Base-by-base conservation (phyloP, 306 rosid genomes). In the Cajanus cajan region DNA sequence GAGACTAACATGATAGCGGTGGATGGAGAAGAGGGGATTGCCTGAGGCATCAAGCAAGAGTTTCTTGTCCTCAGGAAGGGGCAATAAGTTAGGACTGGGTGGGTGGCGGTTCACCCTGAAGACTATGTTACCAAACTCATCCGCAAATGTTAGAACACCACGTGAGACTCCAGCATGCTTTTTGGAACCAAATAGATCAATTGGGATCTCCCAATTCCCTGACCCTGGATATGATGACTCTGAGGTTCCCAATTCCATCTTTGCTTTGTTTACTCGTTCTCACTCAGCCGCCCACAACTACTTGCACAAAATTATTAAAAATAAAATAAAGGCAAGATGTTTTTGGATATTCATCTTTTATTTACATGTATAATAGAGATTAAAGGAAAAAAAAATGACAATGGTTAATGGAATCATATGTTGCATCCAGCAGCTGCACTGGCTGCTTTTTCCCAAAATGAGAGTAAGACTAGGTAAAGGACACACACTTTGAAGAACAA, bases 131-230 rank as follows among this genome's bases (percentile, higher is more conserved):
- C 79, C 87, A 28, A 82, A 78, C 6, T 88, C 67, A 73, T 88
- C 88, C 15, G 90, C 43, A 76, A 95, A 89, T 3, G 88, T 71
- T 31, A 87, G 89, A 45, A 80, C 79, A 71, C 96, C 96, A 76
- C 68, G 83, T 75, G 87, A 71, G 10, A 78, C 71, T 41, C 87
- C 86, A 0, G 83, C 83, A 73, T 82, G 97, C 50, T 90, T 86
- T 66, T 88, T 90, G 82, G 95, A 89, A 58, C 90, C 91, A 48
- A 95, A 92, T 2, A 91, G 90, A 82, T 95, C 98, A 34, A 91
- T 64, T 9, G 98, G 89, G 77, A 95, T 95, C 51, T 80, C 85
- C 1, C 61, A 37, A 39, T 50, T 41, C 16, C 66, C 71, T 8
- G 85, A 44, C 16, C 65, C 73, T 34, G 86, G 74, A 25, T 63